Percentiles rank a stretch among this genome's conserved stretches.
These are phyloP conservation scores for Aschersonia sp. DNA, from an alignment of 2,329 filamentous ascomycete genomes.

Conservation along the genomic window DNA sequence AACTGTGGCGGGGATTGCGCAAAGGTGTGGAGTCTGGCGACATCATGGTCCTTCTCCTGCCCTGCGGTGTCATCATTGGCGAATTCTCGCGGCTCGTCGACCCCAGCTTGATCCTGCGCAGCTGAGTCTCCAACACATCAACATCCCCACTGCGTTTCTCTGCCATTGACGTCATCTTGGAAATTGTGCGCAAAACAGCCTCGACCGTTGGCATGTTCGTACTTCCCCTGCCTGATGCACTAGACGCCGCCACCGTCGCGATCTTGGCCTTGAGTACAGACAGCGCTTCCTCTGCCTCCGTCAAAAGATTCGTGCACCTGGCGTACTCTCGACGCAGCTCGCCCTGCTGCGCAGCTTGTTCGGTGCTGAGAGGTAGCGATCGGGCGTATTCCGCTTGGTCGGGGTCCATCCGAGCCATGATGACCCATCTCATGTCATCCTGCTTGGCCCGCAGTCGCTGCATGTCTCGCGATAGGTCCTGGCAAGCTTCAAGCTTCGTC, in stretches of 20 bases:
- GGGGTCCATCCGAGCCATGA: constrained; percentile 55
- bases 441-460: constrained; percentile 59
- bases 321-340: constrained; percentile 67
- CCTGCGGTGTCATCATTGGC: constrained; percentile 24
- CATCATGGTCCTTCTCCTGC: constrained; percentile 20
- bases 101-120: constrained; percentile 54
- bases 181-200: constrained; percentile 79
- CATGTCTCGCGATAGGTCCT: constrained; percentile 55
- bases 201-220: constrained; percentile 68
- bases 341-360: constrained; percentile 71
- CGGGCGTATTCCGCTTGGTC: constrained; percentile 48
- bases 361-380: constrained; percentile 63
- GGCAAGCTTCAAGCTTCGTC: constrained; percentile 52
- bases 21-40: constrained; percentile 29
- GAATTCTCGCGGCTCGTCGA: constrained; percentile 28
- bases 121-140: constrained; percentile 75
- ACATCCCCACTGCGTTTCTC: constrained; percentile 86
- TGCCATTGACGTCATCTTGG: constrained; percentile 83
- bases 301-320: constrained; percentile 57
- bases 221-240: constrained; percentile 28
- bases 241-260: constrained; percentile 40
- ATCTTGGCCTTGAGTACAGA: constrained; percentile 68
- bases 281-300: constrained; percentile 66
- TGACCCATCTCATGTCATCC: constrained; percentile 63
- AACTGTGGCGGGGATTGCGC: constrained; percentile 24